Evolutionary conservation across 2,329 filamentous ascomycete genomes (phyloP).

Genomic region (Penicillium sp.): DNA sequence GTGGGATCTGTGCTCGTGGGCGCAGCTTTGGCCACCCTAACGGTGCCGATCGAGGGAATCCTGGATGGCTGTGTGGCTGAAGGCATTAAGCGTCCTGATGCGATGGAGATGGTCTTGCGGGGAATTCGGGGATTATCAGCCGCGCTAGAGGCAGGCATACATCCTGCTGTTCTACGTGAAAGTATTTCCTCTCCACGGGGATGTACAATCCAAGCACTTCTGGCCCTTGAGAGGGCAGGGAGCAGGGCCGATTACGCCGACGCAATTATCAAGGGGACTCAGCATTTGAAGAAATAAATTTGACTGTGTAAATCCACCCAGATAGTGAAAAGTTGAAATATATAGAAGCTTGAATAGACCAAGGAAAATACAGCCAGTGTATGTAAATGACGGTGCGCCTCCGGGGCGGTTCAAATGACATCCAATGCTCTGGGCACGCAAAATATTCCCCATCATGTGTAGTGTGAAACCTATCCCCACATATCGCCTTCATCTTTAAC

Average conservation of each 20-base stretch:
- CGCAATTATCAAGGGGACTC: conserved; percentile 44
- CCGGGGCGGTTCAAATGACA: background rate
- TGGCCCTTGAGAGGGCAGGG: conserved; percentile 59
- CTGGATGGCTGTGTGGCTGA: conserved; percentile 64
- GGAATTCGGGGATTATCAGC: conserved; percentile 59
- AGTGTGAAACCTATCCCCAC: conserved; percentile 36
- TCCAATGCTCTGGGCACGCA: background rate
- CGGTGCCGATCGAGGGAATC: conserved; percentile 60
- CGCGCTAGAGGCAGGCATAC: conserved; percentile 58
- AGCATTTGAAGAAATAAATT: conserved; percentile 24
- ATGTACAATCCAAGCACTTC: conserved; percentile 61
- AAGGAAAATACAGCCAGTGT: conserved; percentile 45
- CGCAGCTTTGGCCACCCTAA: conserved; percentile 60
- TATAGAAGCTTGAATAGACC: background rate
- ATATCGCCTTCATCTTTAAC: conserved; percentile 48
- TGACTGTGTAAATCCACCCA: background rate
- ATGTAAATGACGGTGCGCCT: conserved; percentile 32
- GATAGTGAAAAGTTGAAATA: background rate
- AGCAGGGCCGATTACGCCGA: conserved; percentile 57
- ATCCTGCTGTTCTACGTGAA: conserved; percentile 61
- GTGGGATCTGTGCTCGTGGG: conserved; percentile 59
- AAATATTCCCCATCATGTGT: background rate
- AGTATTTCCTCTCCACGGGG: conserved; percentile 63
- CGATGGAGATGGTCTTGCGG: conserved; percentile 63
- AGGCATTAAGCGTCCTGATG: conserved; percentile 60